Conservation (phyloP, 148 eudicot genomes). For the Spergularia bocconei region DNA sequence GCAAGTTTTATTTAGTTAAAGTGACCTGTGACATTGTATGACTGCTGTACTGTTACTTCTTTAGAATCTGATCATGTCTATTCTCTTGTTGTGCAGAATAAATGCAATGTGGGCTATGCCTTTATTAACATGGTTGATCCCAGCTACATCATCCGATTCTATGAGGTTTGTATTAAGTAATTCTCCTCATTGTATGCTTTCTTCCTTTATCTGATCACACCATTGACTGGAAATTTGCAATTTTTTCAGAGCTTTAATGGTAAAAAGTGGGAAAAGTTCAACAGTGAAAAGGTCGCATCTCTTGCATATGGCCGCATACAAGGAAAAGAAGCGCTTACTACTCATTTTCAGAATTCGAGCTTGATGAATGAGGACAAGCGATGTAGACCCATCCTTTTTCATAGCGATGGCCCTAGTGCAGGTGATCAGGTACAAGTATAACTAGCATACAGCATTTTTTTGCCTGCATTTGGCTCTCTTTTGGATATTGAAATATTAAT, state of each 20-base stretch:
- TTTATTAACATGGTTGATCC: slow-evolving; percentile 84
- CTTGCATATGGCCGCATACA: slow-evolving; percentile 90
- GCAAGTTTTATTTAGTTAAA: slow-evolving; percentile 38
- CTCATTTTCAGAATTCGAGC: slow-evolving; percentile 94
- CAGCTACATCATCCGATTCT: slow-evolving; percentile 57
- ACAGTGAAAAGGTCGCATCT: slow-evolving; percentile 88
- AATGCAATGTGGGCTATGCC: slow-evolving; percentile 89
- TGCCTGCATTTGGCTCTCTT: too few relatives aligned
- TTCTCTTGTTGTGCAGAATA: slow-evolving; percentile 57
- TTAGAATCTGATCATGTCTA: slow-evolving; percentile 3
- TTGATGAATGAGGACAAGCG: slow-evolving; percentile 98
- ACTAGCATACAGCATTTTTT: background rate
- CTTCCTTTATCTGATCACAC: background rate
- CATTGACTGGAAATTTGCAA: background rate
- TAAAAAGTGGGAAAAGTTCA: slow-evolving; percentile 94
- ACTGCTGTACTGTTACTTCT: background rate
- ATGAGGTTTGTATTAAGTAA: slow-evolving; percentile 47
- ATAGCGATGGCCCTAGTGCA: slow-evolving; percentile 78
- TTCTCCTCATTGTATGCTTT: background rate
- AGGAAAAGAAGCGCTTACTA: slow-evolving; percentile 79
- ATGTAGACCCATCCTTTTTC: slow-evolving; percentile 88
- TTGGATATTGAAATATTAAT: too few relatives aligned
- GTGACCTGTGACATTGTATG: background rate
- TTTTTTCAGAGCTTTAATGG: slow-evolving; percentile 65
- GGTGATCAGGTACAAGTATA: slow-evolving; percentile 74